Evolutionary conservation across 352 stramenopile genomes (phyloP).

Genomic region (Phytophthora citricola): DNA sequence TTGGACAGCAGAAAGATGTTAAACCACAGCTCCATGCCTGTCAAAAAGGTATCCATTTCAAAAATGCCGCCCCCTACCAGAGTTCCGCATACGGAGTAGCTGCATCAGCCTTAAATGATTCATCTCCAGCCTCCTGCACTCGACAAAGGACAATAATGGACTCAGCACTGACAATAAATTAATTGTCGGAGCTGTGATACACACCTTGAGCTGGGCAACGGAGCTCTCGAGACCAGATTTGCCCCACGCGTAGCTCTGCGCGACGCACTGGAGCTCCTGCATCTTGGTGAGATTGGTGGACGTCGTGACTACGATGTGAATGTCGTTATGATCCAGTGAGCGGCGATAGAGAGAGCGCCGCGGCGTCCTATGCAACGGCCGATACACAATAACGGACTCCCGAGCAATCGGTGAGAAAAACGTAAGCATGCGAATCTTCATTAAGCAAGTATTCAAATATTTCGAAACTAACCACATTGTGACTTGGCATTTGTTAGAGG

Average conservation of each 20-base stretch:
- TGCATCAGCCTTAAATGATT: slow-evolving; percentile 52
- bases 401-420: slow-evolving; percentile 23
- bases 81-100: slow-evolving; percentile 85
- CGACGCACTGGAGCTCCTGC: slow-evolving; percentile 84
- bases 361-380: slow-evolving; percentile 26
- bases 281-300: slow-evolving; percentile 37
- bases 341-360: slow-evolving; percentile 12
- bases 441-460: slow-evolving; percentile 1
- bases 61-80: slow-evolving; percentile 53
- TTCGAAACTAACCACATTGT: neutral
- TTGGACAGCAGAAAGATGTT: slow-evolving; percentile 12
- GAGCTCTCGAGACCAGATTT: slow-evolving; percentile 82
- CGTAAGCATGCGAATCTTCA: slow-evolving; percentile 13
- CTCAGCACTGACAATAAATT: neutral
- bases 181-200: neutral
- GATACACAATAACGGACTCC: slow-evolving; percentile 25
- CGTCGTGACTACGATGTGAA: slow-evolving; percentile 8
- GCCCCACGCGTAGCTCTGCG: slow-evolving; percentile 93
- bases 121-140: slow-evolving; percentile 53
- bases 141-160: slow-evolving; percentile 6
- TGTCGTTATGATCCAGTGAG: slow-evolving; percentile 19
- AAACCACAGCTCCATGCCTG: slow-evolving; percentile 5
- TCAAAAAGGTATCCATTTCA: slow-evolving; percentile 12
- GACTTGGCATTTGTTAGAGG: slow-evolving; percentile 1
- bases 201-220: slow-evolving; percentile 90